phyloP scores from a whole-genome alignment of 768 basidiomycete species.

The Boletales sp. region DNA sequence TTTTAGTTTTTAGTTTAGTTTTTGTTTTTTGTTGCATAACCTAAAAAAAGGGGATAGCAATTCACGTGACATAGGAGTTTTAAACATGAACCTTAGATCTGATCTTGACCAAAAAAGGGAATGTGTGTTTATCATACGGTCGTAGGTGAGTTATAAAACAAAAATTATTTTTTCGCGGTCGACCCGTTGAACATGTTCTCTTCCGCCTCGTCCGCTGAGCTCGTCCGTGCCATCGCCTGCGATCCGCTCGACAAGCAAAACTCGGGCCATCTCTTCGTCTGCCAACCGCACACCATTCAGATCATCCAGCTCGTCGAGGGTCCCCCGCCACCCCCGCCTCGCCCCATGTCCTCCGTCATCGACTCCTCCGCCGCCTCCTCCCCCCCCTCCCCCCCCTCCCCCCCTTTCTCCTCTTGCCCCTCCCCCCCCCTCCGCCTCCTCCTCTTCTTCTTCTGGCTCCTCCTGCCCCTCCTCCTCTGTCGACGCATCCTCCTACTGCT shows the following conservation, averaged over 20 bases:
- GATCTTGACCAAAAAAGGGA: constrained; percentile 4
- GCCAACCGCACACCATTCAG: constrained; percentile 51
- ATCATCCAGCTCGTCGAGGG: constrained; percentile 76
- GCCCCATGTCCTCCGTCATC: constrained; percentile 35
- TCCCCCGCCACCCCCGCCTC: constrained; percentile 44
- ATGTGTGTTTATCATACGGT: too few relatives aligned
- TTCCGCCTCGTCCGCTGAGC: constrained; percentile 20
- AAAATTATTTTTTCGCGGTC: too few relatives aligned
- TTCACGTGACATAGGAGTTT: too few relatives aligned
- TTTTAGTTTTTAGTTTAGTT: too few relatives aligned
- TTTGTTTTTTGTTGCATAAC: too few relatives aligned
- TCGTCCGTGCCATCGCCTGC: constrained; percentile 25
- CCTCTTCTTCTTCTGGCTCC: too few relatives aligned
- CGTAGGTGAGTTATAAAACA: too few relatives aligned
- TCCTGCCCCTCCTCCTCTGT: constrained; percentile 35
- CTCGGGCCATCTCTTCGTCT: constrained; percentile 42
- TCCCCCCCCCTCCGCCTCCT: too few relatives aligned
- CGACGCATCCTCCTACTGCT: constrained; percentile 68
- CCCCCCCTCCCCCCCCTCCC: too few relatives aligned
- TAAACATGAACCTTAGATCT: too few relatives aligned
- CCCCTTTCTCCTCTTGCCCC: constrained; percentile 26
- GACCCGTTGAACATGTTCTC: too few relatives aligned
- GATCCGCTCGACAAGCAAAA: constrained; percentile 27
- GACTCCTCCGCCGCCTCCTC: too few relatives aligned
- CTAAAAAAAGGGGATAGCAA: constrained; percentile 10